A percentile compares a stretch with the other conserved stretches of the same genome.
These are phyloP conservation scores for Gymnopus androsaceus DNA, from an alignment of 1,284 basidiomycete genomes.

Conservation along the genomic window DNA sequence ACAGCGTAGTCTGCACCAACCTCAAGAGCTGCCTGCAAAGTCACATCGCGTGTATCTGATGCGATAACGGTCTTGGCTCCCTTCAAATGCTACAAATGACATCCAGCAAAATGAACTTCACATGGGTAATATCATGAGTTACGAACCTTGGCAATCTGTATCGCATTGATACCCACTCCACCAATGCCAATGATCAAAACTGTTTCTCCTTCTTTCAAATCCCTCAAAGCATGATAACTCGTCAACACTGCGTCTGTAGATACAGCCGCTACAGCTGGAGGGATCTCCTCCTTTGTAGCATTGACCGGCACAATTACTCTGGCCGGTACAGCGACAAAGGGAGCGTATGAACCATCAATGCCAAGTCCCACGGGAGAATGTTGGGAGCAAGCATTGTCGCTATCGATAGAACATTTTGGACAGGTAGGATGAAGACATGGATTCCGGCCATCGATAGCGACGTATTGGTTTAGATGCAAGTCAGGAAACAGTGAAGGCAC, in stretches of 20 bases:
- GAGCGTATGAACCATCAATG: conserved; percentile 9
- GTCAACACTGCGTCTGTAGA: conserved; percentile 13
- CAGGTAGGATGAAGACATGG: not conserved
- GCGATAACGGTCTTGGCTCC: not conserved
- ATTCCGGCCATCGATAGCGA: conserved; percentile 2
- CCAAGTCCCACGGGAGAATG: conserved; percentile 9
- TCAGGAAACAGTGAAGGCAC: not conserved
- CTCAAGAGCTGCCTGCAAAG: not conserved
- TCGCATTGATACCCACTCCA: conserved; percentile 9
- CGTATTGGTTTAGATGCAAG: not conserved
- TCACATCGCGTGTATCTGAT: not conserved
- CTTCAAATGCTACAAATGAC: not conserved
- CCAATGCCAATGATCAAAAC: conserved; percentile 12
- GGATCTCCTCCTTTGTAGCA: not conserved
- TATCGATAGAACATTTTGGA: conserved; percentile 1
- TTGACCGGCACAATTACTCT: conserved; percentile 9
- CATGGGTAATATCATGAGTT: too few relatives aligned
- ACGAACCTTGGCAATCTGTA: conserved; percentile 15
- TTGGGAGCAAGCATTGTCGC: conserved; percentile 5
- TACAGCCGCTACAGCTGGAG: conserved; percentile 8
- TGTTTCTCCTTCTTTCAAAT: conserved; percentile 10
- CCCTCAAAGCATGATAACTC: conserved; percentile 10
- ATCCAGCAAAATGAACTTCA: not conserved
- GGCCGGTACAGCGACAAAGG: conserved; percentile 4
- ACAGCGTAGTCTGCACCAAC: conserved; percentile 2